phyloP scores from a whole-genome alignment of 148 eudicot species.

The Simmondsia chinensis region DNA sequence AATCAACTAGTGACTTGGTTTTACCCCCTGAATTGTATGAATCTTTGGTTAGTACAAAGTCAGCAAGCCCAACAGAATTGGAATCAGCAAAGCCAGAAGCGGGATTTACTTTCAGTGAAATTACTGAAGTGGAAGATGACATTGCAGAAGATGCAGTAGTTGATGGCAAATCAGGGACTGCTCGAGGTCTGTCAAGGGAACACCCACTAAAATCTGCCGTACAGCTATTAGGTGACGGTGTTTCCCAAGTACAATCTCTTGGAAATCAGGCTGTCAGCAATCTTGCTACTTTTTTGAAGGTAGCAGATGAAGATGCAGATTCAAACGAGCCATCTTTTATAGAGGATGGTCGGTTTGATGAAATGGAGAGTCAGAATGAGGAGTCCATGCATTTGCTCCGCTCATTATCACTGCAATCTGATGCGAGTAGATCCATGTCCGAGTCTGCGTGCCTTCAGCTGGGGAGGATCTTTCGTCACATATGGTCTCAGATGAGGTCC shows the following conservation, averaged over 20 bases:
- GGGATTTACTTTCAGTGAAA: slow-evolving; percentile 49
- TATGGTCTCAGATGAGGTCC: slow-evolving; percentile 94
- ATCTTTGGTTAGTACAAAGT: slow-evolving; percentile 34
- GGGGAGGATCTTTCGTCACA: slow-evolving; percentile 57
- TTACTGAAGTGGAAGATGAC: slow-evolving; percentile 68
- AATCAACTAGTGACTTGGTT: slow-evolving; percentile 26
- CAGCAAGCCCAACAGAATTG: slow-evolving; percentile 40
- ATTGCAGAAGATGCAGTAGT: slow-evolving; percentile 8
- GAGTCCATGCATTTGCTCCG: slow-evolving; percentile 30
- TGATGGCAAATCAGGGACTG: slow-evolving; percentile 34
- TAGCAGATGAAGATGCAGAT: slow-evolving; percentile 56
- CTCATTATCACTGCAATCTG: slow-evolving; percentile 73
- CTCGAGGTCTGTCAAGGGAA: slow-evolving; percentile 40
- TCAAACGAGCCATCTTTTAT: slow-evolving; percentile 29
- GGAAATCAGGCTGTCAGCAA: slow-evolving; percentile 91
- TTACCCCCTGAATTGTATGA: slow-evolving; percentile 37
- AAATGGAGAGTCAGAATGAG: slow-evolving; percentile 29
- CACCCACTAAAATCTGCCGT: slow-evolving; percentile 83
- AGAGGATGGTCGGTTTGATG: slow-evolving; percentile 35
- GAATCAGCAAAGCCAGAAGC: slow-evolving; percentile 30
- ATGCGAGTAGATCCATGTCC: slow-evolving; percentile 55
- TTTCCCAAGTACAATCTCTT: slow-evolving; percentile 87
- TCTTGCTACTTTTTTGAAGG: slow-evolving; percentile 79
- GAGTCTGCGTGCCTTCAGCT: slow-evolving; percentile 69
- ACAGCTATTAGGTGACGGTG: slow-evolving; percentile 88